Conservation (phyloP, 139 green algal genomes). For the Coelastrella sp. region DNA sequence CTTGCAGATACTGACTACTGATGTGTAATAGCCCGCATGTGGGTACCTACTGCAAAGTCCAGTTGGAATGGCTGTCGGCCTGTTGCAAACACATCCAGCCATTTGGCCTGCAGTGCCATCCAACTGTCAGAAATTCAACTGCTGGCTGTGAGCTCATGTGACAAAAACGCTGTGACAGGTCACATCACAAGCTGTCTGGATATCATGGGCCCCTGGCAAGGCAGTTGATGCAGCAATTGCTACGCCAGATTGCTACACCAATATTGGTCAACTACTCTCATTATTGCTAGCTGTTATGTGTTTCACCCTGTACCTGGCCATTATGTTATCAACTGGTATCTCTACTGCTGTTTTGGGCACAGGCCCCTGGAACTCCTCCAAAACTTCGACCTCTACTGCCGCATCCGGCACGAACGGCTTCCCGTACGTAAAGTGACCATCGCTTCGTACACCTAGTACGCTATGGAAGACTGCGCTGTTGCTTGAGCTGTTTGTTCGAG, state of each 20-base stretch:
- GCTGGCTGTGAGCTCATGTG: too few relatives aligned
- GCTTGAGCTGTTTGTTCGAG: not conserved
- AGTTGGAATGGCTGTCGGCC: too few relatives aligned
- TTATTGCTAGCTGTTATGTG: not conserved
- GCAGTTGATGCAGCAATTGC: not conserved
- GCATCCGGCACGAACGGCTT: constrained; percentile 39
- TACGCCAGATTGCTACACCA: too few relatives aligned
- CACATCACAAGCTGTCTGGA: too few relatives aligned
- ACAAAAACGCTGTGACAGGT: too few relatives aligned
- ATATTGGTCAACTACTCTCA: not conserved
- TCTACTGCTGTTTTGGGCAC: too few relatives aligned
- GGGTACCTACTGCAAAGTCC: too few relatives aligned
- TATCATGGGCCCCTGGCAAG: not conserved
- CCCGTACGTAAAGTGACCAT: constrained; percentile 11
- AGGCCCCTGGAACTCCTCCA: constrained; percentile 45
- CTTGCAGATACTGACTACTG: too few relatives aligned
- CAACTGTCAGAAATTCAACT: too few relatives aligned
- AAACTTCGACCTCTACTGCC: constrained; percentile 29
- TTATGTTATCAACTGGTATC: not conserved
- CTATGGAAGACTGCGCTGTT: not conserved
- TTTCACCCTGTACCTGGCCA: constrained; percentile 33
- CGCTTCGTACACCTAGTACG: constrained; percentile 19
- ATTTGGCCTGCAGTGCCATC: too few relatives aligned
- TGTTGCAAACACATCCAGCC: too few relatives aligned
- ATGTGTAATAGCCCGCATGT: too few relatives aligned